phyloP scores from a whole-genome alignment of 345 rosid genomes.

The Kandelia obovata region DNA sequence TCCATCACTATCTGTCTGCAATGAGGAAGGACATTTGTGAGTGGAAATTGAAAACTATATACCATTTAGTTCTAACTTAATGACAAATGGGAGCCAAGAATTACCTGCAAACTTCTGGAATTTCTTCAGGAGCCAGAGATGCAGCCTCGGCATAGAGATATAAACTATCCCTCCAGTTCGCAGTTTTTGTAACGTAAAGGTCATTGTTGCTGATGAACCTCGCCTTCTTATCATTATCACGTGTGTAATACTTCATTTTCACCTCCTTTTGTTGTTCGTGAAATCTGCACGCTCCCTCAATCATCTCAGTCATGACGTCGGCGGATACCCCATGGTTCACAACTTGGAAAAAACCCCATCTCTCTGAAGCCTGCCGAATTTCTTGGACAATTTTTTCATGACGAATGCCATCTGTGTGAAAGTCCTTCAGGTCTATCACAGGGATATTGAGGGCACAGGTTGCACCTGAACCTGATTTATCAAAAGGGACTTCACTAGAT shows the following conservation, averaged over 20 bases:
- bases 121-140: conserved; percentile 14
- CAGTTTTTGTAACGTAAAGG: conserved; percentile 16
- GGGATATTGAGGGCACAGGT: background rate
- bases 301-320: conserved; percentile 4
- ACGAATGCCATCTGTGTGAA: background rate
- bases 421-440: conserved; percentile 10
- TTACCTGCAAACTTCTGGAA: conserved; percentile 26
- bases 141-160: conserved; percentile 12
- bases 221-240: conserved; percentile 18
- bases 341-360: conserved; percentile 11
- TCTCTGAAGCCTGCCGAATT: conserved; percentile 1
- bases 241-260: conserved; percentile 15
- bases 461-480: background rate
- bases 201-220: conserved; percentile 16
- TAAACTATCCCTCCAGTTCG: conserved; percentile 33
- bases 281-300: conserved; percentile 19
- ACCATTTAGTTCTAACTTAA: background rate
- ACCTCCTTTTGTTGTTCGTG: conserved; percentile 18
- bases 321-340: conserved; percentile 23
- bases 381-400: background rate
- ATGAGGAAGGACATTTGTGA: background rate
- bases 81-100: background rate
- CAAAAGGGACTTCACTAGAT: background rate
- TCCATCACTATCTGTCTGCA: conserved; percentile 23
- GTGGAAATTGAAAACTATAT: background rate